These are phyloP conservation scores for Botrytis sinoallii DNA, from an alignment of 2,329 filamentous ascomycete species.

Conservation along the genomic window DNA sequence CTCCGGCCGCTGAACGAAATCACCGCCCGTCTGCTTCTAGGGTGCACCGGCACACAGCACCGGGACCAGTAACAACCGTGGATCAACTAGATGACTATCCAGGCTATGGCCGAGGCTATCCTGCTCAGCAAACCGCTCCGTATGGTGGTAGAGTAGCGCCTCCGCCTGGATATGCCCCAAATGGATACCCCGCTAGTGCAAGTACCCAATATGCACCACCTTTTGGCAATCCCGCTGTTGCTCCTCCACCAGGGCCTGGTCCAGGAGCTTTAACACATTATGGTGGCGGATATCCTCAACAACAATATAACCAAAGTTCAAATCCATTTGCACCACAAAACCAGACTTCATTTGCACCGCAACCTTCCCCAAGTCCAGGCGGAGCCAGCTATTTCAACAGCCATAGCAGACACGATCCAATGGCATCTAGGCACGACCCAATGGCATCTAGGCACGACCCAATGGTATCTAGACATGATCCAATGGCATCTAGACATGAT, in stretches of 20 bases:
- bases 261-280: slow-evolving; percentile 36
- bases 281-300: slow-evolving; percentile 30
- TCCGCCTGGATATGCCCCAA: slow-evolving; percentile 34
- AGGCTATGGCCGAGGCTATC: slow-evolving; percentile 43
- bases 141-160: slow-evolving; percentile 30
- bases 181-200: slow-evolving; percentile 29
- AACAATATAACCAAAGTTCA: slow-evolving; percentile 22
- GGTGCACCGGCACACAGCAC: slow-evolving; percentile 44
- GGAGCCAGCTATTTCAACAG: slow-evolving; percentile 36
- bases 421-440: slow-evolving; percentile 37
- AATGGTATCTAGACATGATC: slow-evolving; percentile 40
- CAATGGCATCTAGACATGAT: slow-evolving; percentile 43
- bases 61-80: slow-evolving; percentile 57
- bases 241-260: slow-evolving; percentile 19
- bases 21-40: slow-evolving; percentile 40
- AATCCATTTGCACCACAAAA: slow-evolving; percentile 16
- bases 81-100: slow-evolving; percentile 64
- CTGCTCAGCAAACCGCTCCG: slow-evolving; percentile 35
- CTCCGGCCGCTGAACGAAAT: slow-evolving; percentile 37
- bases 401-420: slow-evolving; percentile 39
- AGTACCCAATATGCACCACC: slow-evolving; percentile 33
- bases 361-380: slow-evolving; percentile 31
- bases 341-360: slow-evolving; percentile 35
- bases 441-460: slow-evolving; percentile 43
- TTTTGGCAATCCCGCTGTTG: slow-evolving; percentile 25